Evolutionary conservation across 2,329 filamentous ascomycete species (phyloP), one percentile per base, ranked within the genome.

Genomic region (Microsporum audouinii): DNA sequence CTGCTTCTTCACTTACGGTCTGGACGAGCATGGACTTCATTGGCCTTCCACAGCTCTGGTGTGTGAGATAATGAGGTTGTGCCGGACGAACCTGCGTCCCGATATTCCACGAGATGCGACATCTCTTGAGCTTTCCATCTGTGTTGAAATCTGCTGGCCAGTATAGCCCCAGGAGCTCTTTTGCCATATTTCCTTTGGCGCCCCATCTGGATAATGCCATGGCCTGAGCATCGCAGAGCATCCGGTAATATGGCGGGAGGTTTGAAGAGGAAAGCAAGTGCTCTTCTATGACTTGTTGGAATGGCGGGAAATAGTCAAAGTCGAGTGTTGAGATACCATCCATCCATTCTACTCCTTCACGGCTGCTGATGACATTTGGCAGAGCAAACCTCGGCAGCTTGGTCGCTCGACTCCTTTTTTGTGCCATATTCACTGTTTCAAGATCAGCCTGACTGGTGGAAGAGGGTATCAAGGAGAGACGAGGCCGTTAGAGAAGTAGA

Each of bases 61-160:
- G 51, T 6, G 62, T 63, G 47, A 47, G 47, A 34, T 47, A 56
- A 14, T 61, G 29, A 6, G 49, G 57, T n/a, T 38, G 57, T n/a
- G 39, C 39, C 7, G 38, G 58, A 8, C 49, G 39, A 14, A 38
- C 57, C 36, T 56, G 57, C 29, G 57, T 59, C 2, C 56, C 59
- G 23, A 57, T n/a, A 33, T 57, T 63, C 62, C 62, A 63, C 5
- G 62, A 51, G 14, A 60, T 51, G 23, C 62, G 59, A 34, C 61
- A 61, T n/a, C 57, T 41, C 51, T 63, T 63, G 4, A 61, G 27
- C 47, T 63, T 63, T 4, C 62, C 62, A 49, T 63, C 62, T n/a
- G 59, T 51, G 17, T 63, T 63, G 39, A 63, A 63, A 33, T 63
- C 62, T 31, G 55, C 62, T n/a, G 59, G 45, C 62, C 62, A 63